Conservation (phyloP, 306 rosid species). For the Rosa persica region DNA sequence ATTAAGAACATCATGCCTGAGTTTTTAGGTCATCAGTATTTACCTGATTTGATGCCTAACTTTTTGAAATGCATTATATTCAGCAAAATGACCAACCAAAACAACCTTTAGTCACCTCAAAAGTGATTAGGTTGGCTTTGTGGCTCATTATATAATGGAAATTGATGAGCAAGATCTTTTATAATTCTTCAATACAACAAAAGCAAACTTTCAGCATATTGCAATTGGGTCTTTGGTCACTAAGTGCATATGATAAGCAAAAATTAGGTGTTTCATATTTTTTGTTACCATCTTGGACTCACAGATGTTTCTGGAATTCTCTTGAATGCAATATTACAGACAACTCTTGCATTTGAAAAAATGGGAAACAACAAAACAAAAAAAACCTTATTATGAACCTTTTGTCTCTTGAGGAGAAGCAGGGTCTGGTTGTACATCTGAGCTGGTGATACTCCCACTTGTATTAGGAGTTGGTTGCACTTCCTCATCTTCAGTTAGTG, state of each 20-base stretch:
- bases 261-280: conserved; percentile 4
- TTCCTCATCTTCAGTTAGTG: conserved; percentile 35
- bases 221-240: background rate
- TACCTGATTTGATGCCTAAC: background rate
- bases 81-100: conserved; percentile 22
- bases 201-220: background rate
- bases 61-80: conserved; percentile 15
- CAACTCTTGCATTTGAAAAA: background rate
- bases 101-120: conserved; percentile 40
- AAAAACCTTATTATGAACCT: conserved; percentile 40
- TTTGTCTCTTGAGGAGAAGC: conserved; percentile 35
- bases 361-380: background rate
- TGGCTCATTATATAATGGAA: background rate
- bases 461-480: conserved; percentile 39
- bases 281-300: conserved; percentile 1
- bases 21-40: conserved; percentile 1
- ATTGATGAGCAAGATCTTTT: background rate
- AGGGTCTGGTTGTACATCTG: conserved; percentile 42
- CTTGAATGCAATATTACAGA: background rate
- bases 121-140: conserved; percentile 3
- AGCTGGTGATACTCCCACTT: conserved; percentile 39
- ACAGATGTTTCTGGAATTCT: conserved; percentile 2
- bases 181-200: background rate
- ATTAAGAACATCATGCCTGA: background rate
- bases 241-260: background rate